These are phyloP conservation scores for Naematelia aurantialba DNA, from an alignment of 768 basidiomycete genomes.

Conservation along the genomic window DNA sequence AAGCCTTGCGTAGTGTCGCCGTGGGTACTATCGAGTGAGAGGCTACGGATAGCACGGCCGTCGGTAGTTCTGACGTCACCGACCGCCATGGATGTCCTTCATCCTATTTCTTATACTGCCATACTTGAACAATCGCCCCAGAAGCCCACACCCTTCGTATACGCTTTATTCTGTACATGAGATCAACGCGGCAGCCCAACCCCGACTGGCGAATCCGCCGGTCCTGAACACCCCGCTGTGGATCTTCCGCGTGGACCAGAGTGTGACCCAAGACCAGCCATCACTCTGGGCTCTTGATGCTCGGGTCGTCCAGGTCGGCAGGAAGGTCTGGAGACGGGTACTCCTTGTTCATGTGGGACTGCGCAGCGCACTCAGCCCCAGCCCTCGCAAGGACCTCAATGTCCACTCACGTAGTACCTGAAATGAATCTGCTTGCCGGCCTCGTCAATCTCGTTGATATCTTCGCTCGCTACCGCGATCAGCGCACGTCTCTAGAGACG, in stretches of 20 bases:
- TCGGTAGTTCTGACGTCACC: too few species aligned
- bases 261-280: neutral
- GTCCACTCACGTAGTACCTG: constrained; percentile 38
- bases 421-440: constrained; percentile 45
- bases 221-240: too few species aligned
- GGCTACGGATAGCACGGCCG: too few species aligned
- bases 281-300: neutral
- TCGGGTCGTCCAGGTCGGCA: constrained; percentile 6
- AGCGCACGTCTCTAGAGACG: neutral
- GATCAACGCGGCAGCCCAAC: too few species aligned
- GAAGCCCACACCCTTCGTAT: too few species aligned
- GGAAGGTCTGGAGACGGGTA: constrained; percentile 41
- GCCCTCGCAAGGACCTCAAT: neutral
- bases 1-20: too few species aligned
- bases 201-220: too few species aligned
- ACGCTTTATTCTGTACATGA: too few species aligned
- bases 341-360: constrained; percentile 47
- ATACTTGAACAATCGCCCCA: too few species aligned
- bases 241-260: neutral
- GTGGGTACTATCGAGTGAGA: too few species aligned
- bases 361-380: neutral
- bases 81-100: too few species aligned
- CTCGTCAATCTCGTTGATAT: constrained; percentile 49
- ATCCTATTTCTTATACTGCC: too few species aligned
- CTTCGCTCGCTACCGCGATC: constrained; percentile 20